A percentile compares a stretch with the other conserved stretches of the same genome.
Conservation (phyloP, 2,329 filamentous ascomycete genomes). For the Alternaria solani region DNA sequence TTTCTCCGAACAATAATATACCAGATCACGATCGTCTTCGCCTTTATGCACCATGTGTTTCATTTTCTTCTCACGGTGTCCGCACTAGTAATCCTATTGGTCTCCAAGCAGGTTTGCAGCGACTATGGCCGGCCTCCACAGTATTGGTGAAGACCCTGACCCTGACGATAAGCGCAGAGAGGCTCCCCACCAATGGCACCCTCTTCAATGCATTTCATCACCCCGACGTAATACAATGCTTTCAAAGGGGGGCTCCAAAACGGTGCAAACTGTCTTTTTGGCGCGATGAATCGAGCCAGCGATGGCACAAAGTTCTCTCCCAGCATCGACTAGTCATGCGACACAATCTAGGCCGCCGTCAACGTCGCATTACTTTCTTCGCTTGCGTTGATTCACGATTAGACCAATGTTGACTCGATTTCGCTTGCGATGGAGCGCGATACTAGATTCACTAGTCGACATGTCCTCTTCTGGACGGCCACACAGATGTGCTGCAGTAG, state of each 20-base stretch:
- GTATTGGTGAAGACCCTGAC: slow-evolving; percentile 19
- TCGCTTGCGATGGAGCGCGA: slow-evolving; percentile 3
- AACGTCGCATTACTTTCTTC: slow-evolving; percentile 4
- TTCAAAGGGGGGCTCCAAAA: neutral
- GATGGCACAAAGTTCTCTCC: neutral
- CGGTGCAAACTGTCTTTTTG: neutral
- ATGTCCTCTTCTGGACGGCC: slow-evolving; percentile 39
- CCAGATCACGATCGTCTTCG: slow-evolving; percentile 20
- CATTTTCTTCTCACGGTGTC: slow-evolving; percentile 22
- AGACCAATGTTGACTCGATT: neutral
- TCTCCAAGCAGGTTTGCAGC: slow-evolving; percentile 11
- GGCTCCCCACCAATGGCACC: slow-evolving; percentile 29
- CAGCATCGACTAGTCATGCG: neutral
- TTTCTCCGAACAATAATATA: slow-evolving; percentile 23
- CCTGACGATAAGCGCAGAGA: slow-evolving; percentile 39
- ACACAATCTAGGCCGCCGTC: neutral
- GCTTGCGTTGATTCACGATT: slow-evolving; percentile 2
- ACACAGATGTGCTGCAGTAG: slow-evolving; percentile 28
- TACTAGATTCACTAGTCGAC: slow-evolving; percentile 8
- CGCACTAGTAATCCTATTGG: slow-evolving; percentile 32
- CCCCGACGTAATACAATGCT: neutral
- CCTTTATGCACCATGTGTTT: slow-evolving; percentile 35
- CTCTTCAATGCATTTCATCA: slow-evolving; percentile 4
- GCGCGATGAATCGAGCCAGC: neutral
- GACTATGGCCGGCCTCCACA: slow-evolving; percentile 18